Conservation (phyloP, 805 yeast species). For the Suhomyces sp. region DNA sequence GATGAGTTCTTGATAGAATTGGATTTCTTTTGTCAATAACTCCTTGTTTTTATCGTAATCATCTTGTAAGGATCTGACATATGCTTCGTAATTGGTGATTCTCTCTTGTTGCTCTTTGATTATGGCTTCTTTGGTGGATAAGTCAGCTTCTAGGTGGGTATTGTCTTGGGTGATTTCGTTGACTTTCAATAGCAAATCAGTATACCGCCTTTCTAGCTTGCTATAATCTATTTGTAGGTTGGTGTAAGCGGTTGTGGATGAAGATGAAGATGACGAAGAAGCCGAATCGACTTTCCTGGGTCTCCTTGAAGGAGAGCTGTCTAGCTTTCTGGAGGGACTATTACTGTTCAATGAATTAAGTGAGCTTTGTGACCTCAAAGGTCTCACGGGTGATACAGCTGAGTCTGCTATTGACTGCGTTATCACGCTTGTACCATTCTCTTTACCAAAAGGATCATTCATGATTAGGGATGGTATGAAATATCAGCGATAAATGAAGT, state of each 20-base stretch:
- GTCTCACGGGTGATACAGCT: slow-evolving; percentile 1
- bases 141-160: slow-evolving; percentile 30
- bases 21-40: slow-evolving; percentile 27
- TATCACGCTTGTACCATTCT: slow-evolving; percentile 11
- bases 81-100: slow-evolving; percentile 24
- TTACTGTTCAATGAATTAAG: slow-evolving; percentile 10
- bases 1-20: slow-evolving; percentile 30
- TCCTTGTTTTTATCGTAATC: slow-evolving; percentile 27
- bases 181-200: slow-evolving; percentile 30
- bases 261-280: not conserved
- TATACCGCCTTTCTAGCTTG: slow-evolving; percentile 23
- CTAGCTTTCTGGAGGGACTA: slow-evolving; percentile 1
- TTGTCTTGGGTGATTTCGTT: slow-evolving; percentile 24
- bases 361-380: slow-evolving; percentile 12
- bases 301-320: slow-evolving; percentile 2
- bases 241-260: slow-evolving; percentile 1
- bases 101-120: slow-evolving; percentile 27
- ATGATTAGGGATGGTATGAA: not conserved
- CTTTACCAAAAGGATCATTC: slow-evolving; percentile 7
- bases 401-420: slow-evolving; percentile 6
- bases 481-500: not conserved
- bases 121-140: slow-evolving; percentile 20
- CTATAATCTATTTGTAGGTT: slow-evolving; percentile 11
- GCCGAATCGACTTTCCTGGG: not conserved
- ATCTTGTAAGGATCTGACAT: slow-evolving; percentile 25